Conservation (phyloP, 208 protist species). For the Trichomonas tenax region DNA sequence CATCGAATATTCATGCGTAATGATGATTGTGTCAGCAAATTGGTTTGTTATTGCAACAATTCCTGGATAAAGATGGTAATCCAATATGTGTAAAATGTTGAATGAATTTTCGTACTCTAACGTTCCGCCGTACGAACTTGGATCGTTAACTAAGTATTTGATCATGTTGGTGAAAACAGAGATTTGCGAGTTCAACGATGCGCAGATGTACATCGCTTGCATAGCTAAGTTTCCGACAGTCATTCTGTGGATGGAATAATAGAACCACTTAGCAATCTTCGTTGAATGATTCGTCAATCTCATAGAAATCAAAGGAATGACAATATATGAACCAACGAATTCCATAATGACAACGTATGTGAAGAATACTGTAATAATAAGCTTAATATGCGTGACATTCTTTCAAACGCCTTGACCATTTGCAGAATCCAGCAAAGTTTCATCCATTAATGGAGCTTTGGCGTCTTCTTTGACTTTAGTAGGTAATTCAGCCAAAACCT, state of each 20-base stretch:
- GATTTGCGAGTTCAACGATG: background rate
- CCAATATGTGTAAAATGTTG: background rate
- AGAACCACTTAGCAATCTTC: background rate
- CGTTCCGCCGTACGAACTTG: background rate
- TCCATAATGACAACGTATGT: background rate
- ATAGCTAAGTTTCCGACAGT: background rate
- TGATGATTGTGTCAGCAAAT: background rate
- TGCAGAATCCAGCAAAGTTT: background rate
- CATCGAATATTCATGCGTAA: background rate
- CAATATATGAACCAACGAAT: background rate
- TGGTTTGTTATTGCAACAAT: background rate
- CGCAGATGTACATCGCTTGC: background rate
- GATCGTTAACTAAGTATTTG: background rate
- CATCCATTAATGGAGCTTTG: background rate
- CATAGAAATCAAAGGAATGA: background rate
- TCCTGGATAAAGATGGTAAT: background rate
- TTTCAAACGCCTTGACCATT: background rate
- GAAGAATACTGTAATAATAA: background rate
- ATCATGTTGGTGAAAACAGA: background rate
- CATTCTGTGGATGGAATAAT: background rate
- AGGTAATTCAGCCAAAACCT: background rate
- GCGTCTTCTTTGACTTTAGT: background rate
- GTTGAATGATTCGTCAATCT: background rate
- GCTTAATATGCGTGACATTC: background rate
- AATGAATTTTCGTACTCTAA: background rate